Conservation (phyloP, 345 rosid species). For the Populus ilicifolia region DNA sequence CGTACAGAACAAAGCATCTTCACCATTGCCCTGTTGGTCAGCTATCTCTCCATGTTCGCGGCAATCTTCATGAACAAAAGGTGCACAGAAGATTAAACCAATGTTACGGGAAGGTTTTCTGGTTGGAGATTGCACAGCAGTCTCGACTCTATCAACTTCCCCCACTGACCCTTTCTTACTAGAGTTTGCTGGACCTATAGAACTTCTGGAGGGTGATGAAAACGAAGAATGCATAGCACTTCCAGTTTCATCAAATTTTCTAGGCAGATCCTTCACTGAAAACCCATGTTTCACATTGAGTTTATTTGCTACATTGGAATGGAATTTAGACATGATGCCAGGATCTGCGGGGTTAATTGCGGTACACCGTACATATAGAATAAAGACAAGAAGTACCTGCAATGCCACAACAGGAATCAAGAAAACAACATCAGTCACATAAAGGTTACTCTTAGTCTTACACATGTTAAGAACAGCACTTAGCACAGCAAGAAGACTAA, state of each 20-base stretch:
- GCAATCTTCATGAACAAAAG: constrained; percentile 87
- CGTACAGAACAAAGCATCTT: constrained; percentile 91
- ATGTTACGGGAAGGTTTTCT: constrained; percentile 35
- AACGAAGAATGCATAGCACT: constrained; percentile 62
- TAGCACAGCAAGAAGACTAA: background rate
- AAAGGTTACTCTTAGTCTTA: background rate
- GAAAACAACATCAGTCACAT: constrained; percentile 1
- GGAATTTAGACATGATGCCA: constrained; percentile 82
- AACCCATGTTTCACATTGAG: constrained; percentile 36
- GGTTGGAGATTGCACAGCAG: constrained; percentile 17
- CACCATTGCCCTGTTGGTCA: constrained; percentile 54
- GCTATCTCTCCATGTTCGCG: constrained; percentile 49
- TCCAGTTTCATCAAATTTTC: constrained; percentile 54
- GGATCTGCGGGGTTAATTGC: constrained; percentile 99
- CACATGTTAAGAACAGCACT: background rate
- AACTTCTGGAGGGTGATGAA: constrained; percentile 74
- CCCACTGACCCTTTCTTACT: constrained; percentile 60
- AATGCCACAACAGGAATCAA: constrained; percentile 17
- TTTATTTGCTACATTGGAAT: constrained; percentile 25
- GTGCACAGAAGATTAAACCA: constrained; percentile 65
- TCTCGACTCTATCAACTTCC: constrained; percentile 42
- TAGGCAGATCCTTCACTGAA: constrained; percentile 37
- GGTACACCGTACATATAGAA: constrained; percentile 93
- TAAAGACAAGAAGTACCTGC: constrained; percentile 85
- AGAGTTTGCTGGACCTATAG: constrained; percentile 58